These are phyloP conservation scores for Candolleomyces eurysporus DNA, from an alignment of 768 basidiomycete genomes.

Conservation along the genomic window DNA sequence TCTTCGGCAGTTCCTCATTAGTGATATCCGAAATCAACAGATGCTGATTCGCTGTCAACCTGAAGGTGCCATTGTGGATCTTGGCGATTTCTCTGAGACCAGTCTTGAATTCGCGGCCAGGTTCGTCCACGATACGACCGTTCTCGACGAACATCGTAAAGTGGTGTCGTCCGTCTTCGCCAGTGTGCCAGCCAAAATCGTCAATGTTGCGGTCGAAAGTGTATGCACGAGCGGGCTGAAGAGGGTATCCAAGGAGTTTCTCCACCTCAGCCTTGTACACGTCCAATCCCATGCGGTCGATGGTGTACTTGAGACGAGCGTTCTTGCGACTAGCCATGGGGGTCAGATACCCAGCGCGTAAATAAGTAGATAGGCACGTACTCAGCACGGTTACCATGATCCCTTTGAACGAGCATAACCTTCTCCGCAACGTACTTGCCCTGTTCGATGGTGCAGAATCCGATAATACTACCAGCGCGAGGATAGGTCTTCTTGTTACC, in stretches of 20 bases:
- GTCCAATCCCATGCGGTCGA: slow-evolving; percentile 92
- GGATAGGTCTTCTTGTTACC: slow-evolving; percentile 99
- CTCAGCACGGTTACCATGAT: slow-evolving; percentile 95
- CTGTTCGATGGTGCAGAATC: slow-evolving; percentile 89
- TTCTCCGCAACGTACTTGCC: slow-evolving; percentile 86
- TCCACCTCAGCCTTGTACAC: slow-evolving; percentile 89
- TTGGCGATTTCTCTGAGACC: slow-evolving; percentile 91
- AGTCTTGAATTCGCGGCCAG: slow-evolving; percentile 87
- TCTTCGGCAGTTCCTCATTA: slow-evolving; percentile 65
- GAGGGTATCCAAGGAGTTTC: slow-evolving; percentile 74
- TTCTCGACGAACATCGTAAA: slow-evolving; percentile 97
- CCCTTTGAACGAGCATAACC: slow-evolving; percentile 90
- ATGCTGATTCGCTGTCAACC: slow-evolving; percentile 95
- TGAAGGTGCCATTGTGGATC: slow-evolving; percentile 91
- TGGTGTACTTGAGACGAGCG: slow-evolving; percentile 93
- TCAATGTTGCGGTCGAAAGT: slow-evolving; percentile 88
- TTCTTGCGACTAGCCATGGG: slow-evolving; percentile 61
- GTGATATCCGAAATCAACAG: slow-evolving; percentile 82
- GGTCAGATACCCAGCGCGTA: neutral
- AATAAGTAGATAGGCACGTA: slow-evolving; percentile 37
- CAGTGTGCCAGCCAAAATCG: slow-evolving; percentile 90
- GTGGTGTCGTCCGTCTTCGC: slow-evolving; percentile 85
- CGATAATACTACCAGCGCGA: slow-evolving; percentile 80
- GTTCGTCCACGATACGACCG: slow-evolving; percentile 94
- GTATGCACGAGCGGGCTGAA: slow-evolving; percentile 74